Evolutionary conservation across 306 rosid species (phyloP).

Genomic region (Leucaena leucocephala): DNA sequence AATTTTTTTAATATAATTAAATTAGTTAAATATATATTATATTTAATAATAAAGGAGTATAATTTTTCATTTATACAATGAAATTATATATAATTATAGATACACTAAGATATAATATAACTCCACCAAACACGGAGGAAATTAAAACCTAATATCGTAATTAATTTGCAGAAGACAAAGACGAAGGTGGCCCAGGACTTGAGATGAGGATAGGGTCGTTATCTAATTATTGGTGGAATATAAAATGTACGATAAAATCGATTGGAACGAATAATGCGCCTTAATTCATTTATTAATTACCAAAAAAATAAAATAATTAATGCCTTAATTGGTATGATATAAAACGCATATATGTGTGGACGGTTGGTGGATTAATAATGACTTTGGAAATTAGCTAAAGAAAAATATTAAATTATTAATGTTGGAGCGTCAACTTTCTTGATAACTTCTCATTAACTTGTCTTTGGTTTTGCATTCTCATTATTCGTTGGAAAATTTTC

Average conservation of each 20-base stretch:
- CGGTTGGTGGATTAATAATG: constrained; percentile 35
- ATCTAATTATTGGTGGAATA: constrained; percentile 19
- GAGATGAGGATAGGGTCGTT: not conserved
- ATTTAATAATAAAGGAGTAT: too few species aligned
- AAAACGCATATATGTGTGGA: not conserved
- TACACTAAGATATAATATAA: too few species aligned
- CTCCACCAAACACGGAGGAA: not conserved
- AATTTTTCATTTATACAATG: not conserved
- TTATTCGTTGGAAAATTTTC: not conserved
- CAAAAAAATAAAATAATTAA: not conserved
- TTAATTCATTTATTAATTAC: not conserved
- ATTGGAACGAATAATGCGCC: not conserved
- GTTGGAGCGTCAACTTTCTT: too few species aligned
- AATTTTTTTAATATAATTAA: too few species aligned
- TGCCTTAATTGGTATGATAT: not conserved
- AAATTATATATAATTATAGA: not conserved
- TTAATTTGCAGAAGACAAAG: not conserved
- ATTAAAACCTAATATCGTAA: not conserved
- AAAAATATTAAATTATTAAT: not conserved
- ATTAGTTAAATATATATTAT: too few species aligned
- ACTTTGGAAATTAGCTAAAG: constrained; percentile 11
- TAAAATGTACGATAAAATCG: not conserved
- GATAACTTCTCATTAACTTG: not conserved
- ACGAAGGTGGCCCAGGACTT: not conserved
- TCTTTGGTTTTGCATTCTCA: not conserved